Conservation (phyloP, 2,329 filamentous ascomycete species). For the Elsinoe ampelina region DNA sequence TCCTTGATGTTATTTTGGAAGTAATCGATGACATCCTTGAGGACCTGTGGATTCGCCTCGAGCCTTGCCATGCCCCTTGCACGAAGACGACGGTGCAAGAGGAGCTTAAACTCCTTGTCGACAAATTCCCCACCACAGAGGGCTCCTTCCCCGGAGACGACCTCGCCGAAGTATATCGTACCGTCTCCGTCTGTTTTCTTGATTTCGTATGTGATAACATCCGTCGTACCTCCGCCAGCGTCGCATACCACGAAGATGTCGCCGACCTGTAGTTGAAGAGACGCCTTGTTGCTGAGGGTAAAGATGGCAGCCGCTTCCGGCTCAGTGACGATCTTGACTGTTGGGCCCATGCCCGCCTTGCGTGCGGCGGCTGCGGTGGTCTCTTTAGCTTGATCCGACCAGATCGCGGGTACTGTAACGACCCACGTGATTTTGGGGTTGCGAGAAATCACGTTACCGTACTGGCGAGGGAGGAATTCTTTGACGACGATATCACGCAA, state of each 20-base stretch:
- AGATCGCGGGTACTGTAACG: slow-evolving; percentile 72
- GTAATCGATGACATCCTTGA: slow-evolving; percentile 62
- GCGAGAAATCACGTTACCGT: slow-evolving; percentile 39
- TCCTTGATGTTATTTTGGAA: slow-evolving; percentile 81
- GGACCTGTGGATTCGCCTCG: slow-evolving; percentile 65
- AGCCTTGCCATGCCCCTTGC: slow-evolving; percentile 58
- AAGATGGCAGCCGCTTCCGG: slow-evolving; percentile 42
- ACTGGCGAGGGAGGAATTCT: slow-evolving; percentile 59
- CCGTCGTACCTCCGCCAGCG: slow-evolving; percentile 52
- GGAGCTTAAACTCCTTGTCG: slow-evolving; percentile 64
- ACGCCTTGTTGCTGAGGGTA: slow-evolving; percentile 69
- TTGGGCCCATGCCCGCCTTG: slow-evolving; percentile 65
- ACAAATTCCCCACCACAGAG: slow-evolving; percentile 71
- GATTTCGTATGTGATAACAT: slow-evolving; percentile 75
- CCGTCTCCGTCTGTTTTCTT: slow-evolving; percentile 55
- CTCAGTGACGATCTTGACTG: slow-evolving; percentile 72
- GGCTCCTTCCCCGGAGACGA: slow-evolving; percentile 67
- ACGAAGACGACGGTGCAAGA: slow-evolving; percentile 45
- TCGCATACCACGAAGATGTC: slow-evolving; percentile 52
- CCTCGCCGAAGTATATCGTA: slow-evolving; percentile 60
- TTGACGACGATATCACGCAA: slow-evolving; percentile 72
- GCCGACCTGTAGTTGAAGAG: slow-evolving; percentile 61
- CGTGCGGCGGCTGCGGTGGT: slow-evolving; percentile 70
- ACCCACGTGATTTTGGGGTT: slow-evolving; percentile 61
- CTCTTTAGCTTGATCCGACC: slow-evolving; percentile 79